Evolutionary conservation across 2,329 filamentous ascomycete genomes (phyloP).

Genomic region (Ceratocystis huliohia): DNA sequence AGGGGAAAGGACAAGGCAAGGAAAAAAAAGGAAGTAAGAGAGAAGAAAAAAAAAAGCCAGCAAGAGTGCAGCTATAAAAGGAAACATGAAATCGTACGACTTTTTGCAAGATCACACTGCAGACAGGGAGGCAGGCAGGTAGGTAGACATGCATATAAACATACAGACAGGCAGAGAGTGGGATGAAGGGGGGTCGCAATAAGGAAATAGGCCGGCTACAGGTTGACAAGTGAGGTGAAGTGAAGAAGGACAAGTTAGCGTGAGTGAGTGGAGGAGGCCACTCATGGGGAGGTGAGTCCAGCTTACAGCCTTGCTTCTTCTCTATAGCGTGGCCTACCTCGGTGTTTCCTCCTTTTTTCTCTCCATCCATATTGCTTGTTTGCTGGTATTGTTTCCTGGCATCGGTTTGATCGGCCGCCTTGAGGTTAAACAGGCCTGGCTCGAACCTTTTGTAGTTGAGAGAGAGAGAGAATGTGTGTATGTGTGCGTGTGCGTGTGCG

Average conservation of each 20-base stretch:
- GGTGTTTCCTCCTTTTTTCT: background rate
- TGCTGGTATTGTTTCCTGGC: background rate
- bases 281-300: no score
- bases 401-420: background rate
- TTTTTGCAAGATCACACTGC: background rate
- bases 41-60: constrained; percentile 5
- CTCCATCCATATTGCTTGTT: no score
- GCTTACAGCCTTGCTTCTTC: no score
- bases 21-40: background rate
- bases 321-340: background rate
- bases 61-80: constrained; percentile 15
- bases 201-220: no score
- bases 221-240: no score
- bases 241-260: background rate
- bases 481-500: no score
- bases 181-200: no score
- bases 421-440: background rate
- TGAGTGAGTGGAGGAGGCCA: background rate
- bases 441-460: background rate
- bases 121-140: background rate
- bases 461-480: background rate
- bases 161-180: background rate
- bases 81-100: constrained; percentile 11
- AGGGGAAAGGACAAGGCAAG: background rate
- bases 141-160: background rate